Evolutionary conservation across 768 basidiomycete genomes (phyloP), one percentile per base, ranked within the genome.

Genomic region (Amyloporia xantha): DNA sequence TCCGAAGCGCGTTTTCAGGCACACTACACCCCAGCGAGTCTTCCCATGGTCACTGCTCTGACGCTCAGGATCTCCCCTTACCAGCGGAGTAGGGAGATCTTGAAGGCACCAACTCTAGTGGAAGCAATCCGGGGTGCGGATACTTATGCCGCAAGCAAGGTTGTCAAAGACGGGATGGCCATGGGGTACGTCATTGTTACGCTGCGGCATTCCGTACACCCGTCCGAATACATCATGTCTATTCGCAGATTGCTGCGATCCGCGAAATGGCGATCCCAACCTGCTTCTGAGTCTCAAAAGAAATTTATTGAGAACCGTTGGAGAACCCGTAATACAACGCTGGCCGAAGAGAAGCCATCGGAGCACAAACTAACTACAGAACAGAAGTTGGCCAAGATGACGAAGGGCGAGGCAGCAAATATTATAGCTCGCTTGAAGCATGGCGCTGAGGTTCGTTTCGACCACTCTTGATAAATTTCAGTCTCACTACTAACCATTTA

Each of bases 381-480:
- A 7, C 58, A 69, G 25, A 67, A 63, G 38, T 61, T 80, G 4
- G 62, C 58, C 39, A 65, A 50, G 0, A 58, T 93, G 56, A 90
- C 79, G 1, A 91, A 88, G 62, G 91, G 91, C 2, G 75, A 86
- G 54, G 88, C 89, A 24, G 84, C 83, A 0, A 81, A 82, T 54
- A 81, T 91, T 39, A 85, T 93, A 52, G 81, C 81, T 20, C 81
- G 89, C 7, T 51, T 88, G 48, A 84, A 79, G 60, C 83, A 91
- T 58, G 90, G 89, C 21, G 85, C 85, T 27, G 71, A 77, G 71
- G 88, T 86, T 59, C 26, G 64, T 2, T 40, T 41, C 36, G 39
- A 12, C 35, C 4, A 13, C 46, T 39, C 10, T 21, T 19, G 38
- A 33, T 36, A 4, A 12, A 20, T 5, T 33, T 27, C 28, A n/a